phyloP scores from a whole-genome alignment of 2,329 filamentous ascomycete genomes.

The Apiospora kogelbergensis region DNA sequence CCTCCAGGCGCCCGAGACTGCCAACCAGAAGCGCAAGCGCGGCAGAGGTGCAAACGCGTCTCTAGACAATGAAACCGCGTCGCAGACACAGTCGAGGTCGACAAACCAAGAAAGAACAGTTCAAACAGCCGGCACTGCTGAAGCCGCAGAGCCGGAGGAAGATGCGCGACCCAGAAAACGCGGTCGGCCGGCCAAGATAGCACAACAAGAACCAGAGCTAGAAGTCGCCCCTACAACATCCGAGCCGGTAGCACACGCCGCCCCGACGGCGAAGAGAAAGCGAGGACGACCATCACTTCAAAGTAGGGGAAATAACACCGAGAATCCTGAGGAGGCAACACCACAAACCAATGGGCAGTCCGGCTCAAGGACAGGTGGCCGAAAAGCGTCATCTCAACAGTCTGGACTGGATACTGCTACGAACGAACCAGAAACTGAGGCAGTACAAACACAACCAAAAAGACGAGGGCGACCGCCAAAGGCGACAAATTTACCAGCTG shows the following conservation, averaged over 20 bases:
- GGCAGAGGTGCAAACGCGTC: conserved; percentile 40
- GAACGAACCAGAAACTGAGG: background rate
- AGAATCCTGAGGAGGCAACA: background rate
- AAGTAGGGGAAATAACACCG: conserved; percentile 12
- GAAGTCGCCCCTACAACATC: conserved; percentile 10
- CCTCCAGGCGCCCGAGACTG: conserved; percentile 24
- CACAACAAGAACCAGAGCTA: background rate
- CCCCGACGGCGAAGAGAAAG: conserved; percentile 21
- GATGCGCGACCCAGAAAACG: conserved; percentile 25
- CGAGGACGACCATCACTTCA: conserved; percentile 24
- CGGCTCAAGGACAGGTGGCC: conserved; percentile 27
- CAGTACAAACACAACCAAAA: conserved; percentile 12
- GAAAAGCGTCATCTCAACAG: conserved; percentile 23
- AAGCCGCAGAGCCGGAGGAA: conserved; percentile 17
- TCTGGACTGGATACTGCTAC: conserved; percentile 6
- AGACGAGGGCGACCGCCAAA: conserved; percentile 16
- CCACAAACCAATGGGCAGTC: background rate
- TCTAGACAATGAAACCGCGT: conserved; percentile 29
- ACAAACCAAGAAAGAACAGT: conserved; percentile 18
- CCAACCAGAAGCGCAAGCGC: conserved; percentile 43
- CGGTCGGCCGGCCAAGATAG: conserved; percentile 20
- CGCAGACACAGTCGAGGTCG: conserved; percentile 20
- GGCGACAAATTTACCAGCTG: background rate
- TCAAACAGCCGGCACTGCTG: conserved; percentile 13
- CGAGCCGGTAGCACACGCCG: conserved; percentile 17